Conservation (phyloP, 306 rosid genomes). For the Canavalia gladiata region DNA sequence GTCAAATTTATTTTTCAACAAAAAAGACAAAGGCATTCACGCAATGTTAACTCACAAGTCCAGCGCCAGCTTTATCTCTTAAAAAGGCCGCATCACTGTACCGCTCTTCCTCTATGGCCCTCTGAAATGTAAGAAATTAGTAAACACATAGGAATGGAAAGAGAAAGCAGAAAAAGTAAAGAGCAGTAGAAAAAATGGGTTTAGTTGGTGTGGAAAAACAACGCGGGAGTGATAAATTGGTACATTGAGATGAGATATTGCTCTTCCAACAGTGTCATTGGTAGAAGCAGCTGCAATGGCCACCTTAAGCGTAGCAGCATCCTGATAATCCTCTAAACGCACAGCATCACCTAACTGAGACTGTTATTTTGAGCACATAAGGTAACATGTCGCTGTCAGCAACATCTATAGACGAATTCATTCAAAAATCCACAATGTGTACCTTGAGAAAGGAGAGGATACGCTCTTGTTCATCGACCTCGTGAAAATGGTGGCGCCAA, state of each 20-base stretch:
- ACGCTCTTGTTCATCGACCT: slow-evolving; percentile 11
- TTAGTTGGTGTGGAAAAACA: too few relatives aligned
- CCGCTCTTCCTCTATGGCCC: slow-evolving; percentile 30
- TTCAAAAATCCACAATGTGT: neutral
- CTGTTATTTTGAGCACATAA: neutral
- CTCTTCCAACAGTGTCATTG: slow-evolving; percentile 32
- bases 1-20: neutral
- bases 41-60: slow-evolving; percentile 31
- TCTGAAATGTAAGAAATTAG: neutral
- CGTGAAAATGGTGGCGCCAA: neutral
- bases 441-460: slow-evolving; percentile 5
- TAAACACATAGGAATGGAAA: neutral
- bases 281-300: slow-evolving; percentile 30
- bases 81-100: slow-evolving; percentile 25
- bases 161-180: slow-evolving; percentile 10
- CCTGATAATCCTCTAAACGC: slow-evolving; percentile 13
- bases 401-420: neutral
- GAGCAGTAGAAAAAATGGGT: too few relatives aligned
- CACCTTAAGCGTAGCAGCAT: slow-evolving; percentile 25
- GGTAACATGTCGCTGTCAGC: neutral
- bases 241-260: slow-evolving; percentile 1
- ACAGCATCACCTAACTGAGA: slow-evolving; percentile 1
- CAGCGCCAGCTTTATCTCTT: slow-evolving; percentile 10
- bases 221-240: neutral
- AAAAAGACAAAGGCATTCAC: neutral